Evolutionary conservation across 23 red algal species (phyloP).

Genomic region (Gracilaria domingensis): DNA sequence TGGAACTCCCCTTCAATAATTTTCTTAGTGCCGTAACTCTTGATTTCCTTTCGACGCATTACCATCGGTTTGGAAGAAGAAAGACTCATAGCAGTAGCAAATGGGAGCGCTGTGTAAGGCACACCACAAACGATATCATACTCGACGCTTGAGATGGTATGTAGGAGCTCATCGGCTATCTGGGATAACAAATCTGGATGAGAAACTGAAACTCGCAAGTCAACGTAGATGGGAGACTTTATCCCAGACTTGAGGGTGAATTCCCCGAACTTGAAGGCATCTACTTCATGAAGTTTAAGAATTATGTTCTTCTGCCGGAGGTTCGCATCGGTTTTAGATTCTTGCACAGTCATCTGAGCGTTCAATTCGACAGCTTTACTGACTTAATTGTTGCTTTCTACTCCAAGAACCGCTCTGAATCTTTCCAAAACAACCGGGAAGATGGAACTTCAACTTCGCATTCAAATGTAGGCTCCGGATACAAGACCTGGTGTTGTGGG

Average conservation of each 20-base stretch:
- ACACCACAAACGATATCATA: constrained; percentile 94
- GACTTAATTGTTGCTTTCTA: not conserved
- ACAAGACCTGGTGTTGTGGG: no score
- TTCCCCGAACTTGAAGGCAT: constrained; percentile 90
- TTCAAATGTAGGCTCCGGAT: no score
- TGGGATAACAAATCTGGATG: constrained; percentile 68
- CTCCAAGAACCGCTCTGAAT: no score
- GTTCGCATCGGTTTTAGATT: not conserved
- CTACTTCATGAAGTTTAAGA: constrained; percentile 77
- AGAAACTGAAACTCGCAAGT: constrained; percentile 91
- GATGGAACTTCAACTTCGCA: no score
- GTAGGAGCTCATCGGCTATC: constrained; percentile 54
- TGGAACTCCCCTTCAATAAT: constrained; percentile 82
- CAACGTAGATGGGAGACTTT: constrained; percentile 93
- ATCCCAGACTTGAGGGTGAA: constrained; percentile 98
- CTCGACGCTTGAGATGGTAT: not conserved
- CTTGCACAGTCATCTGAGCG: constrained; percentile 3
- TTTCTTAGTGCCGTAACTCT: constrained; percentile 91
- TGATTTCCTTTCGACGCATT: constrained; percentile 94
- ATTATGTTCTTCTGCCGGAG: constrained; percentile 28
- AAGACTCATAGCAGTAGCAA: constrained; percentile 92
- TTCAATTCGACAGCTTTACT: not conserved
- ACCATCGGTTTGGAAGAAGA: constrained; percentile 72
- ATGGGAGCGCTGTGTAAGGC: constrained; percentile 98
- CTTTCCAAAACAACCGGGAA: no score